Evolutionary conservation across 768 basidiomycete genomes (phyloP).

Genomic region (Steccherinum ochraceum): DNA sequence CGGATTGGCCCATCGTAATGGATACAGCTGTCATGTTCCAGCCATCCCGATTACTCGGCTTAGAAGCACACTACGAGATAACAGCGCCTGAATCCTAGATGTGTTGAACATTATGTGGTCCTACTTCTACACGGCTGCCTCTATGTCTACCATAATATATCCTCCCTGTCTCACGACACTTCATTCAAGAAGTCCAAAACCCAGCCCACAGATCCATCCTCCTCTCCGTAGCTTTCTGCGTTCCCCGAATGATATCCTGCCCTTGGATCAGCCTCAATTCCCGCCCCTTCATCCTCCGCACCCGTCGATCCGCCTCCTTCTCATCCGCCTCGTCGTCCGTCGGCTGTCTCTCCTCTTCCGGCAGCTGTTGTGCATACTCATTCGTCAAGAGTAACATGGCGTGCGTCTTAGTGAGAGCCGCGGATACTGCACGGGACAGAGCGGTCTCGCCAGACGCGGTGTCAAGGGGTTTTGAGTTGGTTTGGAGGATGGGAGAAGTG

Average conservation of each 20-base stretch:
- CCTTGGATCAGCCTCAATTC: constrained; percentile 83
- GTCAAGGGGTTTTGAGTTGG: not conserved
- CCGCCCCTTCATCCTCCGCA: constrained; percentile 72
- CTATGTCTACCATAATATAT: no score
- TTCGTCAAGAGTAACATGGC: constrained; percentile 64
- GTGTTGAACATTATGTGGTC: no score
- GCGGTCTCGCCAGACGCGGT: constrained; percentile 24
- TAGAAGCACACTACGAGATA: no score
- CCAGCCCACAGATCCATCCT: constrained; percentile 27
- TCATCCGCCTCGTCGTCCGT: constrained; percentile 78
- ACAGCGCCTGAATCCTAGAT: no score
- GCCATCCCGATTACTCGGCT: no score
- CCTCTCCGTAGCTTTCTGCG: constrained; percentile 24
- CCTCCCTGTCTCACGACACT: no score
- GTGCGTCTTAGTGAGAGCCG: constrained; percentile 70
- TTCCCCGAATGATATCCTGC: constrained; percentile 57
- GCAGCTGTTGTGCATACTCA: constrained; percentile 45
- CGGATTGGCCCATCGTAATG: no score
- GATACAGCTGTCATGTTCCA: no score
- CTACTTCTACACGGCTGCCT: no score
- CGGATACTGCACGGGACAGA: constrained; percentile 56
- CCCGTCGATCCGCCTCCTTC: constrained; percentile 55
- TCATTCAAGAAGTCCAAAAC: no score
- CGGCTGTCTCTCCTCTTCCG: constrained; percentile 48
- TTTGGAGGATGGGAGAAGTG: not conserved